Evolutionary conservation across 495 filamentous ascomycete genomes (phyloP).

Genomic region (Hapsidospora chrysogenum): DNA sequence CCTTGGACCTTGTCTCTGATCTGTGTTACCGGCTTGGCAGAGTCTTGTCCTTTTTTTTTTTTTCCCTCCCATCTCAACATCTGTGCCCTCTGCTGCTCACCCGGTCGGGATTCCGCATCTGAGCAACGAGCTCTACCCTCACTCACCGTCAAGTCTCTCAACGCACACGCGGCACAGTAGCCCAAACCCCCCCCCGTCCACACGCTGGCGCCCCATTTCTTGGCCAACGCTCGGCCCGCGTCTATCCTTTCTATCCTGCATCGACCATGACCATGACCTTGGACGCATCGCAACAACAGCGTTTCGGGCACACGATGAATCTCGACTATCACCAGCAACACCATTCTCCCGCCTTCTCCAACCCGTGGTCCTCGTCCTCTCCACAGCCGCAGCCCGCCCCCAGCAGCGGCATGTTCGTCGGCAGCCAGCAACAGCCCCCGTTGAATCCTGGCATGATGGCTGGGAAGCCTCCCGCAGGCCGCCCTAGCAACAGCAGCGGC

Average conservation of each 20-base stretch:
- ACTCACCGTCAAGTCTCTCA: neutral
- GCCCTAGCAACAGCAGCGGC: conserved; percentile 39
- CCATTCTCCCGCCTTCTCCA: conserved; percentile 66
- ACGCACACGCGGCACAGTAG: neutral
- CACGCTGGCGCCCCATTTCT: neutral
- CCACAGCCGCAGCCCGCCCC: conserved; percentile 27
- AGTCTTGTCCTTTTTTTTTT: too few species aligned
- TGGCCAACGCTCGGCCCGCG: neutral
- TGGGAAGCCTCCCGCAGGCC: conserved; percentile 34
- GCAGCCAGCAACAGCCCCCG: conserved; percentile 11
- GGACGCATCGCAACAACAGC: conserved; percentile 52
- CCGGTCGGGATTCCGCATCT: conserved; percentile 29
- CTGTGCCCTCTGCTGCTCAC: too few species aligned
- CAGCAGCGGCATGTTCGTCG: conserved; percentile 35
- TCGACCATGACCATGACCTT: conserved; percentile 69
- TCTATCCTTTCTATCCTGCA: neutral
- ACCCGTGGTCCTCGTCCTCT: conserved; percentile 67
- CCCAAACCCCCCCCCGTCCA: neutral
- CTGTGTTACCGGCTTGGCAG: conserved; percentile 2
- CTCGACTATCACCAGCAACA: conserved; percentile 41
- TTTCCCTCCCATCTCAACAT: too few species aligned
- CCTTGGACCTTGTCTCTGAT: conserved; percentile 12
- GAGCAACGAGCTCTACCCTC: conserved; percentile 25
- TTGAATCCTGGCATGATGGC: neutral
- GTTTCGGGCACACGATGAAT: conserved; percentile 56